Base-by-base conservation (phyloP, 805 yeast genomes). In the Brettanomyces nanus region DNA sequence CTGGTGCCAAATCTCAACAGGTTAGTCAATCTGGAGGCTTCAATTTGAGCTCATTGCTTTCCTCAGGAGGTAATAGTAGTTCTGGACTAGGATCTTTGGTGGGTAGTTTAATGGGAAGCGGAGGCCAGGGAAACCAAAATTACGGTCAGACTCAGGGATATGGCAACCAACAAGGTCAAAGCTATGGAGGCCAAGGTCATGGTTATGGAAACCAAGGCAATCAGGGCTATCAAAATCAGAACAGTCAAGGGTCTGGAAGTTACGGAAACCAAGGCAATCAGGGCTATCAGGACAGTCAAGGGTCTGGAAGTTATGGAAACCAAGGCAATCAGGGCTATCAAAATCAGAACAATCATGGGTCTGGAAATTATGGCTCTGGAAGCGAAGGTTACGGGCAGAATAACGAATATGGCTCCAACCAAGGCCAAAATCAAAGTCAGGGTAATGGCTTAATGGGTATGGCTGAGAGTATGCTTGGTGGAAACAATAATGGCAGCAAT, bases 21-120 rank as follows among this genome's bases (percentile, higher is more conserved):
- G 54, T 49, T 39, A 44, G 45, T 19, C 37, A 36, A 3, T 45
- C 42, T 14, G 60, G 61, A 33, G 59, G 61, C 3, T 50, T 56
- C 40, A 56, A 57, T 31, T 35, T 56, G 15, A 38, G 45, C 4
- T 42, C 56, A 6, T 41, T 56, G 33, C 28, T 54, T 33, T 37
- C 41, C 19, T 22, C 35, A 28, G 44, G 39, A 14, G 36, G 39
- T 2, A 35, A 42, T 19, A 35, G 34, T 28, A 15, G 36, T 15
- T 31, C 36, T 31, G 32, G 37, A 33, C 15, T 51, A 25, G 48
- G 54, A 2, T 45, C 53, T 13, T 32, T 52, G 26, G 43, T 42
- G 26, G 36, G 50, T 31, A 45, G 52, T 25, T 38, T 47, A 19
- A 13, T 35, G 14, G 43, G 47, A 20, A 36, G 41, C 14, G 40